Percentiles rank a stretch among this genome's conserved stretches.
Conservation (phyloP, 2,329 filamentous ascomycete genomes). For the Botryotinia narcissicola region DNA sequence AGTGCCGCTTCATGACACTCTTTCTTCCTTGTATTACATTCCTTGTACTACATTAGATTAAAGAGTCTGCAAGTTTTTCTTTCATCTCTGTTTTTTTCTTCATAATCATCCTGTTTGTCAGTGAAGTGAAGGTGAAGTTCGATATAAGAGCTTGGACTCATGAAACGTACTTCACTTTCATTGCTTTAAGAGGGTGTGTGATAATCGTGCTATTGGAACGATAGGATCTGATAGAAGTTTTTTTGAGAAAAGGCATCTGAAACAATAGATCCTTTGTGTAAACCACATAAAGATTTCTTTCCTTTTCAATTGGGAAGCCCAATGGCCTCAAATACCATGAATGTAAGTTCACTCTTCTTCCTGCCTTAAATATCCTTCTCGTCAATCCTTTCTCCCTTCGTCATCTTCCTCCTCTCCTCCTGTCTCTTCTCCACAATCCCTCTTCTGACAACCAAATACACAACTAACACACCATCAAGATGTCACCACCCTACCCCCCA, state of each 20-base stretch:
- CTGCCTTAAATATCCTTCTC: background rate
- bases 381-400: background rate
- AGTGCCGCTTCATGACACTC: background rate
- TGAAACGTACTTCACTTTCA: background rate
- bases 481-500: conserved; percentile 36
- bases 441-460: background rate
- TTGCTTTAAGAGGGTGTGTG: background rate
- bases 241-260: background rate
- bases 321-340: background rate
- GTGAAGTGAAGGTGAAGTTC: background rate
- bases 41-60: background rate
- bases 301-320: background rate
- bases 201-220: background rate
- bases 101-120: background rate
- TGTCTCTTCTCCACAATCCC: background rate
- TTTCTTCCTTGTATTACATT: background rate
- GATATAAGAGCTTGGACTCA: background rate
- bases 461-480: background rate
- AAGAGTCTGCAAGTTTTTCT: background rate
- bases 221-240: background rate
- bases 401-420: background rate
- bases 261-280: background rate
- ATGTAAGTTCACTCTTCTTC: background rate
- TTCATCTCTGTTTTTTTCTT: background rate
- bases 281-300: background rate